Conservation (phyloP, 2,329 filamentous ascomycete species). For the Neophaeococcomyces aloes region DNA sequence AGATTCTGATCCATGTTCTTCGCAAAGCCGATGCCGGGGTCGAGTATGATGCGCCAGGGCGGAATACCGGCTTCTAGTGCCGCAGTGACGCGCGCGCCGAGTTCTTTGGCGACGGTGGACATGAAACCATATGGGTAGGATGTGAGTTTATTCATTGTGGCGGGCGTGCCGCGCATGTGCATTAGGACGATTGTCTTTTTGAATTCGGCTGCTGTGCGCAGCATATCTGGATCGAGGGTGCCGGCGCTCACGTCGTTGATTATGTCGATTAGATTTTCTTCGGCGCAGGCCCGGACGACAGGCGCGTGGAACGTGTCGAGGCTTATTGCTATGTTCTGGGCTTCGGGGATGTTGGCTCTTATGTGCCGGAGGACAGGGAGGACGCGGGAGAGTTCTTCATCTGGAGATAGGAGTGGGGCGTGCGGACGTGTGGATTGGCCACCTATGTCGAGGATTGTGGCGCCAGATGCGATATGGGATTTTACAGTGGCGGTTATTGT, state of each 20-base stretch:
- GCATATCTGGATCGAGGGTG: constrained; percentile 66
- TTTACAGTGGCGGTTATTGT: constrained; percentile 49
- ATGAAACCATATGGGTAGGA: constrained; percentile 61
- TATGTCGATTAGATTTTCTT: constrained; percentile 67
- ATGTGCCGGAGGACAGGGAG: constrained; percentile 68
- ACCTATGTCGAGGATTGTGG: constrained; percentile 80
- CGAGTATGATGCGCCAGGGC: constrained; percentile 88
- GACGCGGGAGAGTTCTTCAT: constrained; percentile 68
- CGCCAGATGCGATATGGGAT: constrained; percentile 56
- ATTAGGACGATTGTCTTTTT: constrained; percentile 74
- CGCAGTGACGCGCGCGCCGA: constrained; percentile 57
- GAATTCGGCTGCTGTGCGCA: constrained; percentile 64
- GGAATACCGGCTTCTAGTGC: constrained; percentile 75
- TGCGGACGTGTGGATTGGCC: constrained; percentile 85
- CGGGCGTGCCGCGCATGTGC: constrained; percentile 86
- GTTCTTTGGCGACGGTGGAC: constrained; percentile 54
- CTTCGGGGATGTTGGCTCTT: constrained; percentile 43
- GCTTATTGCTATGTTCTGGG: constrained; percentile 59
- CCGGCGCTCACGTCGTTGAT: constrained; percentile 93
- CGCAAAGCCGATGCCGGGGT: constrained; percentile 89
- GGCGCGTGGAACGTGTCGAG: constrained; percentile 84
- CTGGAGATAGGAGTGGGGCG: constrained; percentile 54
- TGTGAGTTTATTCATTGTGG: constrained; percentile 63
- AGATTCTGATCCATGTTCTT: constrained; percentile 75
- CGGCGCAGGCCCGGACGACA: constrained; percentile 66